These are phyloP conservation scores for Phytophthora foliorum DNA, from an alignment of 352 stramenopile genomes.

Conservation along the genomic window DNA sequence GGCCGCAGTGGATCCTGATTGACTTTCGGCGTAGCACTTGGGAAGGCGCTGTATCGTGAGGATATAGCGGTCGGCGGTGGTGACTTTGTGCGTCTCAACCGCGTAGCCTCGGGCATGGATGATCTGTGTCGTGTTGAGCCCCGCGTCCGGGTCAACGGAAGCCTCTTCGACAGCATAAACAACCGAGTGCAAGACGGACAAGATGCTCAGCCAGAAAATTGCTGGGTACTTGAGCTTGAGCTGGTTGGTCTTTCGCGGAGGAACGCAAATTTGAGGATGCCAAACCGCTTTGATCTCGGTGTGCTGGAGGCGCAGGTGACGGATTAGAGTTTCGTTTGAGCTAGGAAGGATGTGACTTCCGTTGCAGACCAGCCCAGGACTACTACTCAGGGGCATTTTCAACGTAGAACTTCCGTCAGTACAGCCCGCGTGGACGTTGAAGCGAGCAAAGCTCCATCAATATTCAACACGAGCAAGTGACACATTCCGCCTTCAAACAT, in stretches of 20 bases:
- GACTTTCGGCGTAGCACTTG: slow-evolving; percentile 51
- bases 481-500: neutral
- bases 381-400: neutral
- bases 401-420: slow-evolving; percentile 20
- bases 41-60: slow-evolving; percentile 68
- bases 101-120: slow-evolving; percentile 52
- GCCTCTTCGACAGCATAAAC: slow-evolving; percentile 24
- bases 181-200: neutral
- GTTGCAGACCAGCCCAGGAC: slow-evolving; percentile 13
- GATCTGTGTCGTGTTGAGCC: slow-evolving; percentile 44
- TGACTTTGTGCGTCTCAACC: slow-evolving; percentile 60
- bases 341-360: slow-evolving; percentile 11
- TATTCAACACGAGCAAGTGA: slow-evolving; percentile 30
- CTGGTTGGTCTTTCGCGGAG: slow-evolving; percentile 7
- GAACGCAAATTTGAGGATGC: slow-evolving; percentile 30
- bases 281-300: neutral
- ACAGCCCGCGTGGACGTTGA: slow-evolving; percentile 14
- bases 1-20: slow-evolving; percentile 19
- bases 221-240: slow-evolving; percentile 7
- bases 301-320: neutral
- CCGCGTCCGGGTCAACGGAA: slow-evolving; percentile 49
- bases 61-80: slow-evolving; percentile 59
- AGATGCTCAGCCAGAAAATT: slow-evolving; percentile 8
- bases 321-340: slow-evolving; percentile 23
- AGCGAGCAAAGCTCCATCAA: slow-evolving; percentile 21